These are phyloP conservation scores for Diaporthe sp. DNA, from an alignment of 2,329 filamentous ascomycete species.

Conservation along the genomic window DNA sequence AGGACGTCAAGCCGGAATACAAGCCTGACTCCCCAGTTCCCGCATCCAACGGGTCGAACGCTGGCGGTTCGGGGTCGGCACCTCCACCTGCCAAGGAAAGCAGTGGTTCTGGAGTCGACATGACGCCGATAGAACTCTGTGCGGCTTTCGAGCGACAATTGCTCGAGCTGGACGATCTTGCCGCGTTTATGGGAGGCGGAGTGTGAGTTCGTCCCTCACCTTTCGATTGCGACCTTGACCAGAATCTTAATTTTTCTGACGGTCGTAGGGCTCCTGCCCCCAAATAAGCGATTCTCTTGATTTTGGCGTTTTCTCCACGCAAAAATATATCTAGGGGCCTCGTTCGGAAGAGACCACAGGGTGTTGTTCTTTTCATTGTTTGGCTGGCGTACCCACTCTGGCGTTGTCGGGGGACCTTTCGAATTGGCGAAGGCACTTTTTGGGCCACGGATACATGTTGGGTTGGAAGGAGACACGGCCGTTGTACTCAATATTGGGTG, in stretches of 20 bases:
- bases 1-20: constrained; percentile 38
- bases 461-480: constrained; percentile 7
- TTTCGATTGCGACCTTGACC: constrained; percentile 33
- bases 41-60: constrained; percentile 45
- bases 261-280: constrained; percentile 39
- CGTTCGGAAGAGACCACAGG: background rate
- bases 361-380: background rate
- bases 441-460: background rate
- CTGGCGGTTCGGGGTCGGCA: constrained; percentile 40
- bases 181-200: constrained; percentile 74
- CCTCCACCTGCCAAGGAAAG: constrained; percentile 38
- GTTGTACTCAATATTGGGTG: background rate
- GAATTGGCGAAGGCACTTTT: background rate
- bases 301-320: constrained; percentile 25
- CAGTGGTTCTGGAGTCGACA: constrained; percentile 56
- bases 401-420: constrained; percentile 9
- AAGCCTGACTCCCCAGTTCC: constrained; percentile 53
- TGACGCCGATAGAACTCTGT: constrained; percentile 71
- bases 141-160: constrained; percentile 71
- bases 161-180: constrained; percentile 71
- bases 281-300: constrained; percentile 32
- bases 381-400: constrained; percentile 12
- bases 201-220: constrained; percentile 56
- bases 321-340: constrained; percentile 10
- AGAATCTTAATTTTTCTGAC: constrained; percentile 37